phyloP scores from a whole-genome alignment of 176 grass and related monocot genomes.

The Hsuehochloa calcarea region DNA sequence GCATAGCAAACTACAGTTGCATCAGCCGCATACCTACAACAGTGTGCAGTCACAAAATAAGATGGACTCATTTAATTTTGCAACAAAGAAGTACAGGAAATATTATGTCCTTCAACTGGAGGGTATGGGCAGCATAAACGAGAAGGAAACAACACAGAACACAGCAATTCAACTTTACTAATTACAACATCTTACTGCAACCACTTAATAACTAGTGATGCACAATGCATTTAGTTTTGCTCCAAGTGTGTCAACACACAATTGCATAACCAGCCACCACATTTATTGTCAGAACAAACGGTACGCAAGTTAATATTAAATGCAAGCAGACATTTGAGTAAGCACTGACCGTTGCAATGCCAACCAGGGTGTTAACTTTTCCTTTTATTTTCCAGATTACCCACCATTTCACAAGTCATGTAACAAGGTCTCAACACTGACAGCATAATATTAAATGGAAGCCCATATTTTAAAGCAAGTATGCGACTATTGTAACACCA shows the following conservation, averaged over 20 bases:
- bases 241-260: neutral
- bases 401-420: neutral
- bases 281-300: neutral
- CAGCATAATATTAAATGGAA: neutral
- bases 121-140: neutral
- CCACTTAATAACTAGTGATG: neutral
- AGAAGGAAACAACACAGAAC: neutral
- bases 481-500: too few species aligned
- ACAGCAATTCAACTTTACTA: neutral
- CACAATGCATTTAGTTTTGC: neutral
- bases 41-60: slow-evolving; percentile 19
- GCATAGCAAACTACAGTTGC: slow-evolving; percentile 52
- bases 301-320: neutral
- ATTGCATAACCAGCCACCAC: neutral
- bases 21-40: slow-evolving; percentile 38
- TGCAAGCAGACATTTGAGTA: neutral
- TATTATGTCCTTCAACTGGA: neutral
- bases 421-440: neutral
- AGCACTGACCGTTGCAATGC: neutral
- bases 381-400: neutral
- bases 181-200: neutral
- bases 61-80: slow-evolving; percentile 2
- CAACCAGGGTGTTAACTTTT: neutral
- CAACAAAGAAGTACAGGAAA: neutral
- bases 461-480: neutral